Conservation (phyloP, 2,329 filamentous ascomycete species). For the Phialophora tarda region DNA sequence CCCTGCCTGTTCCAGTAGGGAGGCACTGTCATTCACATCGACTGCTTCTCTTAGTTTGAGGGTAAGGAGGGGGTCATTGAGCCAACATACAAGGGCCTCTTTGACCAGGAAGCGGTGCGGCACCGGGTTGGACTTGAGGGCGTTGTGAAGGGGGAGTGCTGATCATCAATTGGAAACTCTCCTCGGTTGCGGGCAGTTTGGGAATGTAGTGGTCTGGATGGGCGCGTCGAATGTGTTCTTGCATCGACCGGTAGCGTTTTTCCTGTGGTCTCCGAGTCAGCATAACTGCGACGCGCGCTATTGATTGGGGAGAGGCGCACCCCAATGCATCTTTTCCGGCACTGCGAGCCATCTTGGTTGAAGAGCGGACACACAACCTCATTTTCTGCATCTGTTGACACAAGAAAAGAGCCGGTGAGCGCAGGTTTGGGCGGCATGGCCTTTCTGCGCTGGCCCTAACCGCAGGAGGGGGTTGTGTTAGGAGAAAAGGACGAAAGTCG, state of each 20-base stretch:
- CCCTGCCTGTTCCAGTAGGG: conserved; percentile 70
- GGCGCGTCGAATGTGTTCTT: conserved; percentile 96
- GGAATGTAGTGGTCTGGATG: conserved; percentile 97
- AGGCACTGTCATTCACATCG: conserved; percentile 68
- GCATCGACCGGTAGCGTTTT: conserved; percentile 97
- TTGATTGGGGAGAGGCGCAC: conserved; percentile 56
- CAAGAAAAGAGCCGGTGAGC: conserved; percentile 87
- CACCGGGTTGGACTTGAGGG: conserved; percentile 58
- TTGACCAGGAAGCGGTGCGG: conserved; percentile 35
- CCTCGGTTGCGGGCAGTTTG: conserved; percentile 95
- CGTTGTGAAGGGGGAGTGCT: conserved; percentile 81
- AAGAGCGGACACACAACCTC: conserved; percentile 95
- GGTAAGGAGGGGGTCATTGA: conserved; percentile 33
- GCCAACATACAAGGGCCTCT: conserved; percentile 40
- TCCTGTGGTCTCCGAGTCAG: conserved; percentile 63
- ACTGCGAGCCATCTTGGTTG: conserved; percentile 95
- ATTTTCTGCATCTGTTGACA: conserved; percentile 82
- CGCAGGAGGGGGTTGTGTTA: conserved; percentile 29
- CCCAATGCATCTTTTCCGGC: conserved; percentile 95
- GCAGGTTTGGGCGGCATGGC: conserved; percentile 88
- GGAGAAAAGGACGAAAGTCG: conserved; percentile 34
- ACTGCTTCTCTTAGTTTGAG: conserved; percentile 45
- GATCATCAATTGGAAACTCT: conserved; percentile 97
- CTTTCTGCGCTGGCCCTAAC: conserved; percentile 41
- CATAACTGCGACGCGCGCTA: conserved; percentile 41